These are phyloP conservation scores for Pseudogymnoascus sp. DNA, from an alignment of 2,329 filamentous ascomycete species.

Conservation along the genomic window DNA sequence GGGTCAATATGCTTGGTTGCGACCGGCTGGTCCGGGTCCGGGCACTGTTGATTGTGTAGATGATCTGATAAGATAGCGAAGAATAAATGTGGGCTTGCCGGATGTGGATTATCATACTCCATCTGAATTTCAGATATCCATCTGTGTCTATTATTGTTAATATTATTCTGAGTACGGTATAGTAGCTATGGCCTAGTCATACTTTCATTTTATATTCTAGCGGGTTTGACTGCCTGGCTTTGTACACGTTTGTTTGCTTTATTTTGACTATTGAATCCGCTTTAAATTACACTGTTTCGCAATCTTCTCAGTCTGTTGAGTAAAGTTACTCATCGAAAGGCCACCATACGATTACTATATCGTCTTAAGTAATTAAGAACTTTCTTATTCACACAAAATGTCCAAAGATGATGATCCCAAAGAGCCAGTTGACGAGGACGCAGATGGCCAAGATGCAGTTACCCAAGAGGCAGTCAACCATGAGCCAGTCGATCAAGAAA, in stretches of 20 bases:
- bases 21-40: neutral
- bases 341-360: neutral
- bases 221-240: neutral
- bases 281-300: neutral
- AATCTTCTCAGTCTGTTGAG: neutral
- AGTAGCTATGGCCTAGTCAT: neutral
- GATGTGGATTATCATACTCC: neutral
- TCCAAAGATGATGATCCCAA: neutral
- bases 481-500: neutral
- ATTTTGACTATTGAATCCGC: neutral
- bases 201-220: neutral
- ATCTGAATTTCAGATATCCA: neutral
- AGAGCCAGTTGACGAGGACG: no score
- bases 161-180: neutral
- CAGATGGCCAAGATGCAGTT: neutral
- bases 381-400: neutral
- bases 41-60: neutral
- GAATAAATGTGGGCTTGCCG: conserved; percentile 1
- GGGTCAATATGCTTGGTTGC: neutral
- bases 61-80: conserved; percentile 9
- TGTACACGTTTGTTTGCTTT: neutral
- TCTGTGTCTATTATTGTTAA: neutral
- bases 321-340: neutral
- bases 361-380: neutral
- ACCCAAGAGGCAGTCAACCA: neutral